Evolutionary conservation across 2,329 filamentous ascomycete genomes (phyloP).

Genomic region (Diplodia intermedia): DNA sequence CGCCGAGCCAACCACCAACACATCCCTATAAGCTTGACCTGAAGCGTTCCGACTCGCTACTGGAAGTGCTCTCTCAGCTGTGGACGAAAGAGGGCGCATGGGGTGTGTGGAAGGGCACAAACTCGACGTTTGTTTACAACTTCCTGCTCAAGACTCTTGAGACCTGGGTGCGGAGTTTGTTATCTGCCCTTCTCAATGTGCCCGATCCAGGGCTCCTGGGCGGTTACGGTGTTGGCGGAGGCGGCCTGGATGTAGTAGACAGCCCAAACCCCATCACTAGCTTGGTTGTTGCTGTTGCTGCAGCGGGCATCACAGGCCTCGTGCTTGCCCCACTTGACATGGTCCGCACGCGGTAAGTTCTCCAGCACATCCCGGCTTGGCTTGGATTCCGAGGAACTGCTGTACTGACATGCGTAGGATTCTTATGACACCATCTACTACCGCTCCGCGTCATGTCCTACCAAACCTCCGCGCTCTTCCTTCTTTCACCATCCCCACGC

Average conservation of each 20-base stretch:
- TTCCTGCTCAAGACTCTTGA: conserved; percentile 86
- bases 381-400: neutral
- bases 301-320: conserved; percentile 74
- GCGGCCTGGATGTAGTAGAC: conserved; percentile 79
- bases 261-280: conserved; percentile 84
- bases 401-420: conserved; percentile 59
- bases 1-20: conserved; percentile 45
- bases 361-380: neutral
- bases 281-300: conserved; percentile 72
- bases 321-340: conserved; percentile 87
- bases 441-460: conserved; percentile 77
- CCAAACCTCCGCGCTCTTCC: conserved; percentile 79
- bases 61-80: conserved; percentile 84
- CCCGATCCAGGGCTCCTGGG: conserved; percentile 74
- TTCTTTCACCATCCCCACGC: conserved; percentile 69
- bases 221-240: conserved; percentile 52
- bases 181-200: conserved; percentile 89
- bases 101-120: conserved; percentile 94
- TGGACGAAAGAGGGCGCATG: conserved; percentile 90
- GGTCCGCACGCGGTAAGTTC: conserved; percentile 71
- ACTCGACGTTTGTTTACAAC: conserved; percentile 89
- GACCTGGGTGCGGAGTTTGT: conserved; percentile 86
- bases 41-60: conserved; percentile 77
- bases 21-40: conserved; percentile 70
- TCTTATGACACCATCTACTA: conserved; percentile 80